Evolutionary conservation across 352 stramenopile species (phyloP).

Genomic region (Achlya hypogyna): DNA sequence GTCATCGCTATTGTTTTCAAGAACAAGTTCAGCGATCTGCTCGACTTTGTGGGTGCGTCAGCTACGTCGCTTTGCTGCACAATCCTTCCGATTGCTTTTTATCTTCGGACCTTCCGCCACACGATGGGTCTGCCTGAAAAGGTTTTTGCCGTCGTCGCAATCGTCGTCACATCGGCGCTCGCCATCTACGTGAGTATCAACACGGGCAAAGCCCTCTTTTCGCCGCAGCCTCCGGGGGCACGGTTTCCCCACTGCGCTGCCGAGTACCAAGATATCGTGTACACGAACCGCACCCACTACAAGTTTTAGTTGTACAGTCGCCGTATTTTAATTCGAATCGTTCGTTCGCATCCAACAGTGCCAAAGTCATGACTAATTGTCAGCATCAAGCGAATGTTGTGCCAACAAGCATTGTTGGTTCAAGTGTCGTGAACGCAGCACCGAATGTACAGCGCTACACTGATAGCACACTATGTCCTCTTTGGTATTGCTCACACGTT

Average conservation of each 20-base stretch:
- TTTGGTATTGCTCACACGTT: too few relatives aligned
- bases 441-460: too few relatives aligned
- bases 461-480: too few relatives aligned
- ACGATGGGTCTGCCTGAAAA: slow-evolving; percentile 19
- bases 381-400: too few relatives aligned
- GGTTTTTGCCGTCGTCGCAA: neutral
- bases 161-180: slow-evolving; percentile 11
- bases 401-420: too few relatives aligned
- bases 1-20: slow-evolving; percentile 41
- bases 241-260: neutral
- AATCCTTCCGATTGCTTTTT: slow-evolving; percentile 27
- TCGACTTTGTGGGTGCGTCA: slow-evolving; percentile 25
- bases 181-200: slow-evolving; percentile 15
- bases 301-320: too few relatives aligned
- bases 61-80: slow-evolving; percentile 26
- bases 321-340: too few relatives aligned
- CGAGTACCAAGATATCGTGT: slow-evolving; percentile 8
- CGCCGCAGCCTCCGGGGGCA: neutral
- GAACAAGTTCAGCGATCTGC: slow-evolving; percentile 18
- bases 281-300: slow-evolving; percentile 9
- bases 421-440: too few relatives aligned
- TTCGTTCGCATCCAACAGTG: too few relatives aligned
- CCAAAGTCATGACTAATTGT: too few relatives aligned
- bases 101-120: slow-evolving; percentile 25
- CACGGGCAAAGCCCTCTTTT: slow-evolving; percentile 16